Evolutionary conservation across 1,284 basidiomycete species (phyloP).

Genomic region (Pyrrhoderma lamaoense): DNA sequence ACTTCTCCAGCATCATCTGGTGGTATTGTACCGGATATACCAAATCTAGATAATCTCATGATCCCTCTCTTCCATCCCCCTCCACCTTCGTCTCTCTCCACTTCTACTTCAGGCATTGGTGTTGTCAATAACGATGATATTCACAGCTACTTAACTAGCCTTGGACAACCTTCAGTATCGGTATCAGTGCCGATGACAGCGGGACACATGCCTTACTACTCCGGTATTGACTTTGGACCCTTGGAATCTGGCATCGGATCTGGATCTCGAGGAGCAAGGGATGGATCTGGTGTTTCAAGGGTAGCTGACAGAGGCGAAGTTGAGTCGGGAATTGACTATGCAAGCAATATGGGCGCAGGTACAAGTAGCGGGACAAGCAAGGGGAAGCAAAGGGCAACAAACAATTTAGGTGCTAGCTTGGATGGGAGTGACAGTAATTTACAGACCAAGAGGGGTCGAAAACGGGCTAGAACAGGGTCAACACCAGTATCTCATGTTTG

Average conservation of each 20-base stretch:
- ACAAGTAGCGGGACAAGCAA: not conserved
- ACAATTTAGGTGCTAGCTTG: not conserved
- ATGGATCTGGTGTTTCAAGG: not conserved
- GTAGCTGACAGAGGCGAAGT: not conserved
- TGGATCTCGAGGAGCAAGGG: not conserved
- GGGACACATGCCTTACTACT: not conserved
- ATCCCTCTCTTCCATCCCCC: too few species aligned
- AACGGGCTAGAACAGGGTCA: constrained; percentile 3
- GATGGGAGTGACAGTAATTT: not conserved
- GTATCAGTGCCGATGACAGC: too few species aligned
- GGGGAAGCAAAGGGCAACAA: not conserved
- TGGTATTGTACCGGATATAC: too few species aligned
- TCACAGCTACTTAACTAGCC: too few species aligned
- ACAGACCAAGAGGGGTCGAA: not conserved
- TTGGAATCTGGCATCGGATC: not conserved
- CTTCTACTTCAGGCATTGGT: too few species aligned
- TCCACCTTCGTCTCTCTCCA: too few species aligned
- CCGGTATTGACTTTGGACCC: not conserved
- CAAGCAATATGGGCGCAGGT: not conserved
- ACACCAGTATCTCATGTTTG: constrained; percentile 25
- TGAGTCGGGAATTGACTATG: not conserved
- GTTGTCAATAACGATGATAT: too few species aligned
- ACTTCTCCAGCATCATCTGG: too few species aligned
- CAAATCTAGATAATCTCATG: too few species aligned
- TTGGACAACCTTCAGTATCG: too few species aligned